A percentile compares a stretch with the other conserved stretches of the same genome.
These are phyloP conservation scores for Paramarasmius palmivorus DNA, from an alignment of 1,284 basidiomycete species.

Conservation along the genomic window DNA sequence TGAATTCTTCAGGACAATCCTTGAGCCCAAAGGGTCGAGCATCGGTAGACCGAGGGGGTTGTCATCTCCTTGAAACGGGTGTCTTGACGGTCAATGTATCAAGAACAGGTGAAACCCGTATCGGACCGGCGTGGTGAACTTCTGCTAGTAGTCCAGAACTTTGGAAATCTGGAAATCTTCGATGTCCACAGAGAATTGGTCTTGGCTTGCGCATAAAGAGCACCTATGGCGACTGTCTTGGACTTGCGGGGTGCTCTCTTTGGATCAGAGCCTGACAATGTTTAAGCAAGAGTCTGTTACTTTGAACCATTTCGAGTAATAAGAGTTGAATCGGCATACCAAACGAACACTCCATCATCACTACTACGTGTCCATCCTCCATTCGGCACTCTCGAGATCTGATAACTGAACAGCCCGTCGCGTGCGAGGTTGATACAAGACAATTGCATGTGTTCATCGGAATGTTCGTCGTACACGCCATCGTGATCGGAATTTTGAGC, in stretches of 20 bases:
- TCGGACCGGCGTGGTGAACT: slow-evolving; percentile 51
- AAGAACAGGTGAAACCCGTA: slow-evolving; percentile 58
- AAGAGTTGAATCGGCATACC: no score
- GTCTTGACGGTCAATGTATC: slow-evolving; percentile 75
- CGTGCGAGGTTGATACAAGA: no score
- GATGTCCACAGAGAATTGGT: slow-evolving; percentile 49
- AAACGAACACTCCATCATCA: no score
- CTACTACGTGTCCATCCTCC: no score
- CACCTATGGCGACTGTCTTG: slow-evolving; percentile 80
- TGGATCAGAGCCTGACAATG: slow-evolving; percentile 38
- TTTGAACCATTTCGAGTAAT: no score
- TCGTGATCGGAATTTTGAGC: no score
- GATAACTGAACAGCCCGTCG: no score
- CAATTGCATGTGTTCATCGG: no score
- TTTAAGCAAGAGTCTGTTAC: no score
- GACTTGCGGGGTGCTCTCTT: slow-evolving; percentile 82
- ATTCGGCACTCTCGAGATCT: no score
- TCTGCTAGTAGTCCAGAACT: slow-evolving; percentile 40
- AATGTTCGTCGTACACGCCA: no score
- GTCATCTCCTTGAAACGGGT: slow-evolving; percentile 39
- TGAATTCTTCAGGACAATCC: slow-evolving; percentile 94
- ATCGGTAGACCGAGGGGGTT: slow-evolving; percentile 33
- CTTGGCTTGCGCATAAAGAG: slow-evolving; percentile 66
- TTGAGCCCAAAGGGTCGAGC: slow-evolving; percentile 81
- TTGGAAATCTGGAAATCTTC: slow-evolving; percentile 49